Base-by-base conservation (phyloP, 331 rosid genomes). In the Rosa hybrid region DNA sequence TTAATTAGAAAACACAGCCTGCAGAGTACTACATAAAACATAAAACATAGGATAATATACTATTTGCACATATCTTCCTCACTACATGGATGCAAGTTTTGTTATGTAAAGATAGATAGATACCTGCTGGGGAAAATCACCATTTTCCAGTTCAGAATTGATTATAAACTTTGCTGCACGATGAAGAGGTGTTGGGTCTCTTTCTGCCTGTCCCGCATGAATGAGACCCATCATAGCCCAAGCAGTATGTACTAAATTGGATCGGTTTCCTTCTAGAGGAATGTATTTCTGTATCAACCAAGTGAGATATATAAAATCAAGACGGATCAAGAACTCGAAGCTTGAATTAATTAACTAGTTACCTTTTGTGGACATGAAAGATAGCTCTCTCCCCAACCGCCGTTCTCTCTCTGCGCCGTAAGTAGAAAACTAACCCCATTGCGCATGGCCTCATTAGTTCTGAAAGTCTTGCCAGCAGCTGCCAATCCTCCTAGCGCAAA, bases 351-450 rank as follows among this genome's bases (percentile, higher is more conserved):
- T 3, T 51, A 2, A 6, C 1, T 51, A 53, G 64, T 39, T 68
- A 90, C 97, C 92, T 88, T 90, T 42, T 80, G 71, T 0, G 97
- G 97, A 70, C 95, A 81, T 27, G 94, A 92, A 46, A 88, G 88
- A 77, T 92, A 89, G 48, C 97, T 92, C 70, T 92, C 97, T 2
- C 91, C 97, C 97, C 97, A 92, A 1, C 97, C 97, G 42, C 95
- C 97, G 17, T 90, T 87, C 0, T 88, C 85, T 83, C 86, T 85
- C 49, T 92, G 94, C 7, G 84, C 56, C 45, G 56, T 51, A 12
- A 90, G 92, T 39, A 92, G 76, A 81, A 92, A 92, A 2, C 79
- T 27, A 2, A 90, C 91, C 0, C 85, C 92, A 78, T 80, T 90
- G n/a, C 94, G 86, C 8, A 92, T 84, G 23, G 89, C 50, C 38